Percentiles rank a stretch among this genome's conserved stretches.
Evolutionary conservation across 768 basidiomycete genomes (phyloP).

Genomic region (Asterophora parasitica): DNA sequence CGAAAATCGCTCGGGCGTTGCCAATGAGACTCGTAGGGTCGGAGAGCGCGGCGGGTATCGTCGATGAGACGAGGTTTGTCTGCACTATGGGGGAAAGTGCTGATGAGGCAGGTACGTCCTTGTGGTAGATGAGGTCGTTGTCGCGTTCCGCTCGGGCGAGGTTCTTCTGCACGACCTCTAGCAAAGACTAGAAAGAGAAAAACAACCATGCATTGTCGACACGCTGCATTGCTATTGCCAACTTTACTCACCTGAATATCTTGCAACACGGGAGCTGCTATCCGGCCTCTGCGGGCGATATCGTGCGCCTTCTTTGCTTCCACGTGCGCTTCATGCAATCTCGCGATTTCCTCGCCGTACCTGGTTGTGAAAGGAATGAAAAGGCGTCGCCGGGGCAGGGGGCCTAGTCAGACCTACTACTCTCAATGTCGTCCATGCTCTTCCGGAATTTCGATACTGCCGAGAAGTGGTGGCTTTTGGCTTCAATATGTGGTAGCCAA

Average conservation of each 20-base stretch:
- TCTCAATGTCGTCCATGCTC: constrained; percentile 82
- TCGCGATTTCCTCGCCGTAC: constrained; percentile 84
- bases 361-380: constrained; percentile 34
- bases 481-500: constrained; percentile 77
- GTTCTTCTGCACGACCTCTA: constrained; percentile 64
- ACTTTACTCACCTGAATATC: constrained; percentile 65
- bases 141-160: constrained; percentile 76
- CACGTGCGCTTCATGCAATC: constrained; percentile 62
- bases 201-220: background rate
- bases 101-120: constrained; percentile 72
- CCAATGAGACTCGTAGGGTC: constrained; percentile 56
- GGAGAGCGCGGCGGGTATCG: constrained; percentile 47
- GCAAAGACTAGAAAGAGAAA: constrained; percentile 55
- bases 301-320: constrained; percentile 70
- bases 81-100: constrained; percentile 62
- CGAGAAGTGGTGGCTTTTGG: constrained; percentile 80
- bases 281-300: constrained; percentile 55
- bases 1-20: constrained; percentile 60
- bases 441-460: constrained; percentile 88
- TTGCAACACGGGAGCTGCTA: constrained; percentile 59
- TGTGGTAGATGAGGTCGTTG: constrained; percentile 94
- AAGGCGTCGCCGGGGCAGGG: background rate
- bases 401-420: constrained; percentile 47
- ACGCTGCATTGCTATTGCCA: constrained; percentile 1
- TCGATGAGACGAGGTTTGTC: constrained; percentile 60